Conservation (phyloP, 352 stramenopile species). For the Paralagenidium karlingii region DNA sequence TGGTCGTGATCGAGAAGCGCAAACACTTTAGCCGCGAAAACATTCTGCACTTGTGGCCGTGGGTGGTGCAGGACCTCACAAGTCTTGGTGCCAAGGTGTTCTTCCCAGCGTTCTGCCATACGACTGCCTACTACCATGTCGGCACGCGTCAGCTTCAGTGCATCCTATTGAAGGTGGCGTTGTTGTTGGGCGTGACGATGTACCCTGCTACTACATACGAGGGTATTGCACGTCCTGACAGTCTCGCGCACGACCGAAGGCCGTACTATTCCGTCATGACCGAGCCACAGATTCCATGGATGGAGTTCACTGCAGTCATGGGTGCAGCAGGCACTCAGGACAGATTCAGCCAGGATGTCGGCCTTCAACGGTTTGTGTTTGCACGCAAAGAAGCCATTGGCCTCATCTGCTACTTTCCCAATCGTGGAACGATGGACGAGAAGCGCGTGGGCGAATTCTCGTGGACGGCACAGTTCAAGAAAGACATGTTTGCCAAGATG, state of each 20-base stretch:
- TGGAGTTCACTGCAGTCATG: constrained; percentile 60
- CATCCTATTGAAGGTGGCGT: constrained; percentile 69
- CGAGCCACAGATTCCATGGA: constrained; percentile 67
- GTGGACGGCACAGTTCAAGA: constrained; percentile 79
- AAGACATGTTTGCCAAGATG: constrained; percentile 73
- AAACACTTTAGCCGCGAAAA: constrained; percentile 74
- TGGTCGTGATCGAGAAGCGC: constrained; percentile 73
- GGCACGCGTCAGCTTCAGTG: constrained; percentile 76
- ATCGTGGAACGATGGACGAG: constrained; percentile 53
- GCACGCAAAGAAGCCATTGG: constrained; percentile 70
- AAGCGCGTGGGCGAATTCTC: constrained; percentile 72
- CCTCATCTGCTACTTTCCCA: constrained; percentile 73
- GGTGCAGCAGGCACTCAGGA: constrained; percentile 58
- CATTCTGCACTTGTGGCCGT: constrained; percentile 75
- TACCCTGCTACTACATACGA: constrained; percentile 58
- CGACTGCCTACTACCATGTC: constrained; percentile 76
- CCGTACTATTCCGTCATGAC: constrained; percentile 60
- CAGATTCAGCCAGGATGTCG: constrained; percentile 36
- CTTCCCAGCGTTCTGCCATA: constrained; percentile 70
- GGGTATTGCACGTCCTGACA: constrained; percentile 29
- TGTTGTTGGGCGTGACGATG: constrained; percentile 57
- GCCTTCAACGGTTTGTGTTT: constrained; percentile 70
- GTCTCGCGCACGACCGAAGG: constrained; percentile 37
- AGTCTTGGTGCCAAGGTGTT: constrained; percentile 71
- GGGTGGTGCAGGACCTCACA: constrained; percentile 74